Evolutionary conservation across 495 filamentous ascomycete species (phyloP).

Genomic region (Penicillium salamii): DNA sequence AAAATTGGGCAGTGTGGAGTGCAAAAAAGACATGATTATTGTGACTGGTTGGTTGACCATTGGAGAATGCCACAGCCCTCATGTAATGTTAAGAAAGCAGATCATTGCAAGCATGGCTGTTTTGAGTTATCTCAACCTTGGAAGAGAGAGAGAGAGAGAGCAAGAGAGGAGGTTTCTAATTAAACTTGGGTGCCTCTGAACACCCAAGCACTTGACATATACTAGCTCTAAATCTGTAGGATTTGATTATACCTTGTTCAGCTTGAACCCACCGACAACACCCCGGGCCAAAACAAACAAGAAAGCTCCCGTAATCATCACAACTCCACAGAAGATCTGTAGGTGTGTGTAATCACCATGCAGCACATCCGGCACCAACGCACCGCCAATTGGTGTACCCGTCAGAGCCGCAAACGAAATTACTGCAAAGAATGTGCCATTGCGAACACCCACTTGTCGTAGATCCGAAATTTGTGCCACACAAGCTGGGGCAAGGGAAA

Average conservation of each 20-base stretch:
- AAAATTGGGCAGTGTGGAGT: no score
- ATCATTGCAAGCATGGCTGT: no score
- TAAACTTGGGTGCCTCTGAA: no score
- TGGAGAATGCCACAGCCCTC: no score
- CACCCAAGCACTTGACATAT: no score
- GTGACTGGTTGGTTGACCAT: no score
- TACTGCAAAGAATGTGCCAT: slow-evolving; percentile 63
- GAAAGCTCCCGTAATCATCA: slow-evolving; percentile 50
- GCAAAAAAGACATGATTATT: no score
- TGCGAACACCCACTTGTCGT: slow-evolving; percentile 68
- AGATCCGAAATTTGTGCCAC: slow-evolving; percentile 72
- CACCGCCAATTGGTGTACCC: slow-evolving; percentile 72
- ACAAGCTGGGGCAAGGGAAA: slow-evolving; percentile 57
- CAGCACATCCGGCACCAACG: slow-evolving; percentile 51
- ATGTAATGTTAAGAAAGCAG: no score
- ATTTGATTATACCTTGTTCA: slow-evolving; percentile 35
- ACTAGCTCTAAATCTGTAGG: no score
- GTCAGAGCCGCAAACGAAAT: slow-evolving; percentile 64
- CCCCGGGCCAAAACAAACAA: slow-evolving; percentile 46
- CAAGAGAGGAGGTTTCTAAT: no score
- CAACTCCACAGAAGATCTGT: slow-evolving; percentile 65
- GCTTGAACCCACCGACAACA: slow-evolving; percentile 31
- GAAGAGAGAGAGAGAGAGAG: no score
- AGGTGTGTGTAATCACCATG: slow-evolving; percentile 56
- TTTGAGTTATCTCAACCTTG: no score